Conservation (phyloP, 305 asterid genomes). For the Fraxinus albicans region DNA sequence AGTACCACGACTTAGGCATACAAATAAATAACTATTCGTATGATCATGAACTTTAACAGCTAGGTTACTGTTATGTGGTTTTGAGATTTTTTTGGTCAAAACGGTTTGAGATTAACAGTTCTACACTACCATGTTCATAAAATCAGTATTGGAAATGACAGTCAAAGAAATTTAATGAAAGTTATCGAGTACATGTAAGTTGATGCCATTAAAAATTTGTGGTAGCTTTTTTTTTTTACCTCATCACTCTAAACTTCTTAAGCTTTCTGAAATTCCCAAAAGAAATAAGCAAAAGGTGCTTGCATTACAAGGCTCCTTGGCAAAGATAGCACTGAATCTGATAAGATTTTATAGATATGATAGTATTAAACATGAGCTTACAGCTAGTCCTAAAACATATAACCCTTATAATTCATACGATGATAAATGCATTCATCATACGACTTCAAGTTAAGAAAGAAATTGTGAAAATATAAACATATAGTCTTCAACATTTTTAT, state of each 20-base stretch:
- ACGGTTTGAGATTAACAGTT: background rate
- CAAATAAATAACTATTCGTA: background rate
- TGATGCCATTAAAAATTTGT: background rate
- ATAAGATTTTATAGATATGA: background rate
- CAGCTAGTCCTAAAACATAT: background rate
- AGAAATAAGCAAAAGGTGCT: background rate
- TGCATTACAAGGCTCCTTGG: background rate
- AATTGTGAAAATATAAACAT: background rate
- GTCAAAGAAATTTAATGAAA: background rate
- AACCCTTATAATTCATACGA: background rate
- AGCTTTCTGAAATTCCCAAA: no score
- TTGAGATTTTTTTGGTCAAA: background rate
- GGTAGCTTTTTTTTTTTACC: background rate
- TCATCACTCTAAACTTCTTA: background rate
- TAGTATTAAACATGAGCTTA: background rate
- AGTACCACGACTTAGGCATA: background rate
- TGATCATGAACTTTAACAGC: background rate
- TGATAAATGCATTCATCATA: background rate
- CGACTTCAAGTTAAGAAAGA: slow-evolving; percentile 1
- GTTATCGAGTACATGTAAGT: background rate
- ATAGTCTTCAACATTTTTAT: background rate
- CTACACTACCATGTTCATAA: background rate
- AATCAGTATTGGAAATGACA: background rate
- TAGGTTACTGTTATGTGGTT: background rate
- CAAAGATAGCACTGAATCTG: background rate